phyloP scores from a whole-genome alignment of 306 rosid genomes.

The Prunus campanulata region DNA sequence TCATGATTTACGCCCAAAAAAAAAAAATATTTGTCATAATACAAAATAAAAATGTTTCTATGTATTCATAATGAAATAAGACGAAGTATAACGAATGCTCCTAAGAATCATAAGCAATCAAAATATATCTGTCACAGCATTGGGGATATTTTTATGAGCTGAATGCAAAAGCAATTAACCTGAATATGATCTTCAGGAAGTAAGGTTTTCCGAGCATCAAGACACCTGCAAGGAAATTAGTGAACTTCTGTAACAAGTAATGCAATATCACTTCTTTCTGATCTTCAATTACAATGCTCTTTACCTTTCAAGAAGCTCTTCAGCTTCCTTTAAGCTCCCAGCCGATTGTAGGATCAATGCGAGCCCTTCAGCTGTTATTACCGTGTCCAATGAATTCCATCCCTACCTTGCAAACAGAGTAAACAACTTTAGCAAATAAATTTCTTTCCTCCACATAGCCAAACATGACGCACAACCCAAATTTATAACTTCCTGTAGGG shows the following conservation, averaged over 20 bases:
- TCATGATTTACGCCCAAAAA: not conserved
- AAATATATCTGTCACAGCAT: not conserved
- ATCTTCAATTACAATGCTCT: not conserved
- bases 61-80: not conserved
- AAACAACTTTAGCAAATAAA: not conserved
- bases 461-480: not conserved
- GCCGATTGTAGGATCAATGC: slow-evolving; percentile 66
- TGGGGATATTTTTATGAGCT: not conserved
- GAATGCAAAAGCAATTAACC: slow-evolving; percentile 38
- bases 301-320: slow-evolving; percentile 87
- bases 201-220: slow-evolving; percentile 56
- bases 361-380: slow-evolving; percentile 68
- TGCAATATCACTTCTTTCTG: not conserved
- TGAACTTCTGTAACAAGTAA: not conserved
- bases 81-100: not conserved
- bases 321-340: slow-evolving; percentile 54
- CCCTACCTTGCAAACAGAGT: slow-evolving; percentile 48
- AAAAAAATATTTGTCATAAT: not conserved
- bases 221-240: slow-evolving; percentile 50
- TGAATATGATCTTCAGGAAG: slow-evolving; percentile 70
- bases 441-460: not conserved
- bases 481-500: not conserved
- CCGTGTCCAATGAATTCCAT: slow-evolving; percentile 76
- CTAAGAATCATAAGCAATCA: not conserved
- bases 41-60: not conserved